phyloP scores from a whole-genome alignment of 1,284 basidiomycete species.

The Amylostereum areolatum region DNA sequence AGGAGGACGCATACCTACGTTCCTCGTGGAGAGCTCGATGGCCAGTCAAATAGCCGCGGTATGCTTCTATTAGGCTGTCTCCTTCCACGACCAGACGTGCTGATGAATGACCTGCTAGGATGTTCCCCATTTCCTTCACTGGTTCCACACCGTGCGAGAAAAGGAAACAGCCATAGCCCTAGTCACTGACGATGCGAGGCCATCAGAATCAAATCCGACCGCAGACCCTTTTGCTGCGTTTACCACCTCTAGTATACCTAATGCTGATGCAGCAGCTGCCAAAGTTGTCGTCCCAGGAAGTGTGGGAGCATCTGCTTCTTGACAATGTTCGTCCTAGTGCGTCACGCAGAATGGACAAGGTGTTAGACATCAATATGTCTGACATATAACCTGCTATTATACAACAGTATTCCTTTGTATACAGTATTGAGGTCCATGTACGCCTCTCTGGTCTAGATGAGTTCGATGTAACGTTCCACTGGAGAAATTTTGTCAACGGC shows the following conservation, averaged over 20 bases:
- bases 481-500: background rate
- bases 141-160: constrained; percentile 26
- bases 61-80: constrained; percentile 12
- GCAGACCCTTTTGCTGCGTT: too few species aligned
- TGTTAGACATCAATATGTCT: too few species aligned
- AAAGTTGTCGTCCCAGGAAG: too few species aligned
- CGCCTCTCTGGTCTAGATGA: constrained; percentile 43
- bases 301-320: too few species aligned
- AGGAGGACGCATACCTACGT: constrained; percentile 61
- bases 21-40: constrained; percentile 54
- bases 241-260: too few species aligned
- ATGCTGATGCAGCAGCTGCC: too few species aligned
- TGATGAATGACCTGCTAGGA: constrained; percentile 35
- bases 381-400: too few species aligned
- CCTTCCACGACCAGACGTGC: background rate
- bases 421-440: background rate
- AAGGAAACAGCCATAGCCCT: background rate
- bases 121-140: constrained; percentile 56
- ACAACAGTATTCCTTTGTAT: background rate
- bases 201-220: too few species aligned
- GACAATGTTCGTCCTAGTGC: too few species aligned
- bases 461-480: constrained; percentile 85
- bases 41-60: constrained; percentile 58
- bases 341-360: too few species aligned
- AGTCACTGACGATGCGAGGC: too few species aligned